Percentiles rank a stretch among this genome's conserved stretches.
phyloP scores from a whole-genome alignment of 768 basidiomycete species.

The Serendipita indica region DNA sequence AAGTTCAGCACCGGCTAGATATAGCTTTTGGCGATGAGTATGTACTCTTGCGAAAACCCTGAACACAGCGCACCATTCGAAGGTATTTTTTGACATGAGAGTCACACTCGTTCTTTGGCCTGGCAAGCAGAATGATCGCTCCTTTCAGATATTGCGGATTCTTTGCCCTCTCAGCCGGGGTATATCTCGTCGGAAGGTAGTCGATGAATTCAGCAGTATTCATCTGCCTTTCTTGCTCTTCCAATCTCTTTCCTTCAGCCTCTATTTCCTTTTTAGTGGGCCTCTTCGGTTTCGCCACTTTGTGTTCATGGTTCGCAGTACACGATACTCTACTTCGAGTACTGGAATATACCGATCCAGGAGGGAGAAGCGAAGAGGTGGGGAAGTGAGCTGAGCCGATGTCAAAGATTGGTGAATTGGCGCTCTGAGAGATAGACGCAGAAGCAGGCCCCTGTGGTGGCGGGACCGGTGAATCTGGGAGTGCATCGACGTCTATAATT shows the following conservation, averaged over 20 bases:
- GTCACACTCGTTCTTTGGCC: not conserved
- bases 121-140: not conserved
- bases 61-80: not conserved
- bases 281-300: not conserved
- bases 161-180: not conserved
- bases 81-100: not conserved
- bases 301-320: no score
- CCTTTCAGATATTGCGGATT: not conserved
- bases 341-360: no score
- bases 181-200: not conserved
- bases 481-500: no score
- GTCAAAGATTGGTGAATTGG: no score
- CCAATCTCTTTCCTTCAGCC: no score
- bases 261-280: not conserved
- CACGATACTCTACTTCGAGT: no score
- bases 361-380: no score
- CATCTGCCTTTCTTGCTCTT: not conserved
- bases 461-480: no score
- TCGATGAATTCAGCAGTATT: not conserved
- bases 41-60: not conserved
- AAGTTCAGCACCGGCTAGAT: slow-evolving; percentile 47
- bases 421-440: no score
- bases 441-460: no score
- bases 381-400: no score
- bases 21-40: slow-evolving; percentile 31